Percentiles rank a stretch among this genome's conserved stretches.
Evolutionary conservation across 768 basidiomycete genomes (phyloP).

Genomic region (Naganishia vaughanmartiniae): DNA sequence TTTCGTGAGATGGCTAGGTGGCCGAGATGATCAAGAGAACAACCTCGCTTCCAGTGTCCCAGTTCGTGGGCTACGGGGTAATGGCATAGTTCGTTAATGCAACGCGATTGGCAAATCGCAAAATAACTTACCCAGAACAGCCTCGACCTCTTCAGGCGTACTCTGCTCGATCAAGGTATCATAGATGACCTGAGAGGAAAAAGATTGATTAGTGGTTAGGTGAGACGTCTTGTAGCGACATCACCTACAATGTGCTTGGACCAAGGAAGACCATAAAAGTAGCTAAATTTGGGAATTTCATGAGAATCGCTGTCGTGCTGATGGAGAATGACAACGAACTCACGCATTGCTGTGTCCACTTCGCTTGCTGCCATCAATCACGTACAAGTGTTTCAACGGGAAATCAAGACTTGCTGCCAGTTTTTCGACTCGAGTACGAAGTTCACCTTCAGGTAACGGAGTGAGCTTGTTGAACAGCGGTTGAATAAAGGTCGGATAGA

Average conservation of each 20-base stretch:
- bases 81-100: not conserved
- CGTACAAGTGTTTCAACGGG: slow-evolving; percentile 89
- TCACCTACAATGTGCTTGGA: slow-evolving; percentile 58
- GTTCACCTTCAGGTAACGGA: slow-evolving; percentile 71
- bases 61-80: slow-evolving; percentile 74
- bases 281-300: slow-evolving; percentile 55
- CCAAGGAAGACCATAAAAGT: slow-evolving; percentile 95
- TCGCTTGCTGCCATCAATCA: slow-evolving; percentile 95
- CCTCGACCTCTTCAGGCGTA: slow-evolving; percentile 88
- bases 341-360: slow-evolving; percentile 84
- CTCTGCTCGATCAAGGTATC: slow-evolving; percentile 93
- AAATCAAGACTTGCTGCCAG: slow-evolving; percentile 81
- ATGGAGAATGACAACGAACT: slow-evolving; percentile 28
- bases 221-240: not conserved
- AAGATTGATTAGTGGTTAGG: slow-evolving; percentile 39
- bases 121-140: slow-evolving; percentile 67
- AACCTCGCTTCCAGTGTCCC: slow-evolving; percentile 85
- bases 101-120: not conserved
- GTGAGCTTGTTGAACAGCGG: slow-evolving; percentile 97
- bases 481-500: slow-evolving; percentile 60
- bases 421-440: slow-evolving; percentile 71
- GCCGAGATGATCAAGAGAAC: not conserved
- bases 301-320: not conserved
- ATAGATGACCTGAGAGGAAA: slow-evolving; percentile 83
- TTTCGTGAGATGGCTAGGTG: not conserved